Evolutionary conservation across 768 basidiomycete genomes (phyloP).

Genomic region (Lactifluus piperatus): DNA sequence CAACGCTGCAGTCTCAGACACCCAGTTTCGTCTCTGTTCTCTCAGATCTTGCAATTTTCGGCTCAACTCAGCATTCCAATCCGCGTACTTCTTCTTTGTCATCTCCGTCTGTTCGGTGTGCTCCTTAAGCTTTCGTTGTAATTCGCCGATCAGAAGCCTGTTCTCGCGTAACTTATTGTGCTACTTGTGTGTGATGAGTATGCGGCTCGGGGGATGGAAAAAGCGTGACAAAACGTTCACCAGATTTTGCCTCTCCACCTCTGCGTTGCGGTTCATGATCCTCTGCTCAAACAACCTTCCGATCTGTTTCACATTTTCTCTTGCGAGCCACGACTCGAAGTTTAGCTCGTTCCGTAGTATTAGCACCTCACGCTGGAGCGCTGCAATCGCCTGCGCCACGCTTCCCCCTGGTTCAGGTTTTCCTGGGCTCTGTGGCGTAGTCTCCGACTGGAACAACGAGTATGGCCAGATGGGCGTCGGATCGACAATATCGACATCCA

Average conservation of each 20-base stretch:
- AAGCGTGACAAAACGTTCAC: constrained; percentile 35
- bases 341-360: constrained; percentile 74
- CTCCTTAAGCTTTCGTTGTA: constrained; percentile 63
- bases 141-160: constrained; percentile 52
- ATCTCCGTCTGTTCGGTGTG: constrained; percentile 65
- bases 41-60: constrained; percentile 65
- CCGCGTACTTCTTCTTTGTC: constrained; percentile 69
- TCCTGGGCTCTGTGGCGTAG: constrained; percentile 10
- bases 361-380: constrained; percentile 66
- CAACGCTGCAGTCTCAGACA: constrained; percentile 56
- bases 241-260: constrained; percentile 73
- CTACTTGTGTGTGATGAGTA: constrained; percentile 30
- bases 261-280: constrained; percentile 62
- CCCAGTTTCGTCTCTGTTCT: constrained; percentile 75
- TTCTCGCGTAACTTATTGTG: constrained; percentile 79
- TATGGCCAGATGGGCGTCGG: constrained; percentile 46
- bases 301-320: constrained; percentile 76
- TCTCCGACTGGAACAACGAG: constrained; percentile 31
- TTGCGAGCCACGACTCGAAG: constrained; percentile 76
- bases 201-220: background rate
- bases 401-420: constrained; percentile 33
- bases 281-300: constrained; percentile 71
- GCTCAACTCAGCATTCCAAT: constrained; percentile 79
- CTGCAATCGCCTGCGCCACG: constrained; percentile 56
- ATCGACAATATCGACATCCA: constrained; percentile 52